These are phyloP conservation scores for Solanum neorickii DNA, from an alignment of 257 asterid genomes.

Conservation along the genomic window DNA sequence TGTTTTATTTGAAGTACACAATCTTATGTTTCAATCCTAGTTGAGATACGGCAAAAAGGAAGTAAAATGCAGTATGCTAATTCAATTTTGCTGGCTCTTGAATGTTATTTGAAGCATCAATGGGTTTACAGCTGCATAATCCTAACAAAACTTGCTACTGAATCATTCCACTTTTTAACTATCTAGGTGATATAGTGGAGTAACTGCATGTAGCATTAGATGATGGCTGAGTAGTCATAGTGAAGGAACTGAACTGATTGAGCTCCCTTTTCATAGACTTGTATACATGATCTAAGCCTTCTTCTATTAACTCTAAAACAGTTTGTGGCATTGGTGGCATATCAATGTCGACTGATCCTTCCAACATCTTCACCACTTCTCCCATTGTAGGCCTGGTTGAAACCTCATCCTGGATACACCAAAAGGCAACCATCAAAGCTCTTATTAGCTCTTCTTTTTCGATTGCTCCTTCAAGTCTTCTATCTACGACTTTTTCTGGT, in stretches of 20 bases:
- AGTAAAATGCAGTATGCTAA: neutral
- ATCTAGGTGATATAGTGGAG: constrained; percentile 87
- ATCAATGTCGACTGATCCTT: constrained; percentile 54
- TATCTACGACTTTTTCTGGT: constrained; percentile 43
- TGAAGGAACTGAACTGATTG: constrained; percentile 57
- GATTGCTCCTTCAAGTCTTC: constrained; percentile 48
- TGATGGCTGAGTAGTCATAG: constrained; percentile 49
- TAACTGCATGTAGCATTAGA: constrained; percentile 81
- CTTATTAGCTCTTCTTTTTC: constrained; percentile 52
- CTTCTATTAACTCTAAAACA: constrained; percentile 71
- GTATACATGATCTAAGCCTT: constrained; percentile 77
- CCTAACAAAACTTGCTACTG: neutral
- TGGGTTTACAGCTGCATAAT: neutral
- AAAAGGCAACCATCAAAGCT: constrained; percentile 58
- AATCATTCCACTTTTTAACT: neutral
- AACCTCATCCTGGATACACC: constrained; percentile 92
- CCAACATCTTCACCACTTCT: constrained; percentile 80
- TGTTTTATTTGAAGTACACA: neutral
- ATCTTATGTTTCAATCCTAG: neutral
- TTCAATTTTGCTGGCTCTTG: neutral
- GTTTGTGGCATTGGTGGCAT: constrained; percentile 81
- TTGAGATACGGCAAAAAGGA: neutral
- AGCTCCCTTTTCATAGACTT: constrained; percentile 81
- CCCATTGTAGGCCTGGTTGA: constrained; percentile 78
- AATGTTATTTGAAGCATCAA: neutral